Conservation (phyloP, 352 stramenopile genomes). For the Phytophthora macrochlamydospora region DNA sequence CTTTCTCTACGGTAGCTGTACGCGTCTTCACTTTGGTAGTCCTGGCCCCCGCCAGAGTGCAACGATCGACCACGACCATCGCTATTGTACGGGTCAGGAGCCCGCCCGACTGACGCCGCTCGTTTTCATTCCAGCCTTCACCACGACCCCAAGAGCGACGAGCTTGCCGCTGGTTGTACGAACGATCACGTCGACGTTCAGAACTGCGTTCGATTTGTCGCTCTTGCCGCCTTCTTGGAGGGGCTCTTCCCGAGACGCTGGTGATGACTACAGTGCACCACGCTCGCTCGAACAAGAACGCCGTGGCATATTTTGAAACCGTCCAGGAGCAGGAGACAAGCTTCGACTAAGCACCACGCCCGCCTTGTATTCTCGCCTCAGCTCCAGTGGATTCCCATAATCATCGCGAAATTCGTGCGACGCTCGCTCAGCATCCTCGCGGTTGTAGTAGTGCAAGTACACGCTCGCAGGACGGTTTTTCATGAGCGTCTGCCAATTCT, state of each 20-base stretch:
- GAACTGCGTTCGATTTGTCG: constrained; percentile 14
- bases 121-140: too few relatives aligned
- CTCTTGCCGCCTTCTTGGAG: constrained; percentile 1
- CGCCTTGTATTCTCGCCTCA: constrained; percentile 44
- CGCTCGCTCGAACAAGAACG: constrained; percentile 44
- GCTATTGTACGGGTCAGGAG: not conserved
- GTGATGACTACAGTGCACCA: constrained; percentile 18
- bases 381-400: constrained; percentile 37
- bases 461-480: constrained; percentile 37
- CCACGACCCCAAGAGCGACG: too few relatives aligned
- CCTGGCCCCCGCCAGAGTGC: too few relatives aligned
- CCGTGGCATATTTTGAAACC: constrained; percentile 9
- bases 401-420: constrained; percentile 50
- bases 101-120: too few relatives aligned
- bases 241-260: constrained; percentile 5
- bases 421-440: constrained; percentile 51
- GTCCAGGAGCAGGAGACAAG: constrained; percentile 17
- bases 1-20: too few relatives aligned
- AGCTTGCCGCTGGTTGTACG: constrained; percentile 3
- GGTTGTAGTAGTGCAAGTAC: constrained; percentile 62
- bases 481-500: constrained; percentile 65
- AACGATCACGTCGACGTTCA: constrained; percentile 20
- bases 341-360: constrained; percentile 35
- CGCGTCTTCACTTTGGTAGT: too few relatives aligned
- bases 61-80: too few relatives aligned